phyloP scores from a whole-genome alignment of 352 stramenopile species.

The Elongisporangium undulatum region DNA sequence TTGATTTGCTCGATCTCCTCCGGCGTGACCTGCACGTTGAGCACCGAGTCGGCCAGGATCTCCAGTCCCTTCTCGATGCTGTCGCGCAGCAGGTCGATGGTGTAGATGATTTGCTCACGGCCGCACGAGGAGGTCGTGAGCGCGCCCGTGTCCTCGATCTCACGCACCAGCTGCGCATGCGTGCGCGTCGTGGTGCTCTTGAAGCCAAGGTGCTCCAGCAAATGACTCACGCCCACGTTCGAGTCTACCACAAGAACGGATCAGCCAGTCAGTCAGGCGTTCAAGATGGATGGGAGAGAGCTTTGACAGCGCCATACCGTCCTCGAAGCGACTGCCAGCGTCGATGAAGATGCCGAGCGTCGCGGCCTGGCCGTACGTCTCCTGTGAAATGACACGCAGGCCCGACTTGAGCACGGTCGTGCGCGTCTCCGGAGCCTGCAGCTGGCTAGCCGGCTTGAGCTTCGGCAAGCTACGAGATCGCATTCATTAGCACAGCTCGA shows the following conservation, averaged over 20 bases:
- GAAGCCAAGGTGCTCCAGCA: slow-evolving; percentile 95
- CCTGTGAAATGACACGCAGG: slow-evolving; percentile 94
- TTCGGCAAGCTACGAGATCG: slow-evolving; percentile 44
- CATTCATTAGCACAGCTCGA: not conserved
- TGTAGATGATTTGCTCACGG: slow-evolving; percentile 97
- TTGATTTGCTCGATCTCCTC: slow-evolving; percentile 93
- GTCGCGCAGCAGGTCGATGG: slow-evolving; percentile 94
- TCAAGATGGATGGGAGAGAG: slow-evolving; percentile 1
- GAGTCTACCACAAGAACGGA: slow-evolving; percentile 27
- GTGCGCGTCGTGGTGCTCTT: slow-evolving; percentile 88
- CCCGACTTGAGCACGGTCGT: slow-evolving; percentile 93
- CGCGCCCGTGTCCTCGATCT: slow-evolving; percentile 92
- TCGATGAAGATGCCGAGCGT: slow-evolving; percentile 94
- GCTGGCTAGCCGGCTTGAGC: slow-evolving; percentile 81
- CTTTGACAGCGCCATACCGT: slow-evolving; percentile 18
- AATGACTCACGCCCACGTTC: slow-evolving; percentile 88
- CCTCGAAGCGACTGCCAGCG: slow-evolving; percentile 85
- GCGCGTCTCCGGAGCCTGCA: slow-evolving; percentile 86
- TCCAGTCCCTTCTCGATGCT: slow-evolving; percentile 90
- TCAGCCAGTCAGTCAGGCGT: not conserved
- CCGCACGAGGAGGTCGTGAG: slow-evolving; percentile 88
- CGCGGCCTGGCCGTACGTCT: slow-evolving; percentile 94
- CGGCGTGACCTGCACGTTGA: slow-evolving; percentile 67
- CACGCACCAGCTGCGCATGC: slow-evolving; percentile 81
- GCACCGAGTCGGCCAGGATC: slow-evolving; percentile 88